Base-by-base conservation (phyloP, 805 yeast species). In the Candida namnaoensis region DNA sequence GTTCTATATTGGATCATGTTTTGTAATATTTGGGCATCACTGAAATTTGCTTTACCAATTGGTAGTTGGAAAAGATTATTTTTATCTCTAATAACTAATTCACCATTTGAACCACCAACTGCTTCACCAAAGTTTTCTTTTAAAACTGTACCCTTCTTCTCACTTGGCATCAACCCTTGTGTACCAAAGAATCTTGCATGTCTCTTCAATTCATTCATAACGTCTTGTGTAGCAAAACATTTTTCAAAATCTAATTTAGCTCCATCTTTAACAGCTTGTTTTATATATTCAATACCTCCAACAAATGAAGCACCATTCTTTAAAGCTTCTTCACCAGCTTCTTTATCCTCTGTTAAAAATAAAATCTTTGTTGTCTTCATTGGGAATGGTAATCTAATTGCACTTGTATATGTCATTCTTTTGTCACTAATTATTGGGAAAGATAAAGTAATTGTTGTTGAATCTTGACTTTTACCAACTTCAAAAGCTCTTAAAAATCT, bases 141-240 rank as follows among this genome's bases (percentile, higher is more conserved):
- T 11, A 30, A 9, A 8, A 91, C 93, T 1, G 96, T 88, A 14
- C 95, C 95, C 56, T 80, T 83, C 65, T 88, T 88, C 12, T 75
- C 80, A 36, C 75, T 73, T 38, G 99, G 98, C 85, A 90, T 82
- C 51, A 93, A 71, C 24, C 95, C 95, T 54, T 72, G 78, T 30
- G 95, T 95, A 44, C 98, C 98, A 51, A 93, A 71, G 10, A 74
- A 66, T 54, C 88, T 76, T n/a, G 93, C 96, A 23, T 87, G 66
- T 43, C 75, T 69, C 47, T 72, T 72, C 48, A 93, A 68, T 25
- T 72, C 69, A n/a, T 74, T 61, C 23, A 74, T 74, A 44, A 88
- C 76, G 33, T 86, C 96, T 1, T 95, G 86, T 2, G 96, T 82
- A 6, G 96, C 95, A 57, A 82, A 81, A 38, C 88, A 78, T 54